Evolutionary conservation across 78 protist genomes (phyloP).

Genomic region (Isochrysis galbana): DNA sequence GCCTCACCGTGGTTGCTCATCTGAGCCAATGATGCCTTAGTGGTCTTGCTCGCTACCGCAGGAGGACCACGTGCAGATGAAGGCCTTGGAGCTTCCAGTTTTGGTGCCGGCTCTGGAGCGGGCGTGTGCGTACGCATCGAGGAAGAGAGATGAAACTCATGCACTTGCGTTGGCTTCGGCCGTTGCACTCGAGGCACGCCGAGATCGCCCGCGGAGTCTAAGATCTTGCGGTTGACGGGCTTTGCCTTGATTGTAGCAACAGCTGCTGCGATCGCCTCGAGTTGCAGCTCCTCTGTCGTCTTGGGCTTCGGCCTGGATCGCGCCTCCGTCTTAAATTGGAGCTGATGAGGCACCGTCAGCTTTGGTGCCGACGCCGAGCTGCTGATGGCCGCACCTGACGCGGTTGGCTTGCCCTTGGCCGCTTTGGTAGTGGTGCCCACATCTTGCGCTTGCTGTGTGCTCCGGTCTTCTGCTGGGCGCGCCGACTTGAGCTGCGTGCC

Average conservation of each 20-base stretch:
- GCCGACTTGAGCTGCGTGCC: not conserved
- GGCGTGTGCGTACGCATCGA: not conserved
- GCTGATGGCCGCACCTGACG: no score
- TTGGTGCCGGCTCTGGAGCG: not conserved
- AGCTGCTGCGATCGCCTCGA: not conserved
- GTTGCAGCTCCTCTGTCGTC: not conserved
- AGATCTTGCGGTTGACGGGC: constrained; percentile 17
- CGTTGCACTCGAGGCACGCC: constrained; percentile 1
- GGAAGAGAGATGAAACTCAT: not conserved
- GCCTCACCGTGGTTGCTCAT: not conserved
- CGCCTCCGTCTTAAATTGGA: not conserved
- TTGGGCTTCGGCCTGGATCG: not conserved
- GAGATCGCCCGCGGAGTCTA: constrained; percentile 20
- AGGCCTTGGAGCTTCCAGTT: not conserved
- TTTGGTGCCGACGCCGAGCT: no score
- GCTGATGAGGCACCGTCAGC: not conserved
- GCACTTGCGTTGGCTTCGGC: not conserved
- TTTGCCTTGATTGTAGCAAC: not conserved
- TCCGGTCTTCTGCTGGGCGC: not conserved
- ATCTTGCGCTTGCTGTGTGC: not conserved
- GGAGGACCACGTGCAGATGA: not conserved
- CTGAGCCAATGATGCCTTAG: not conserved
- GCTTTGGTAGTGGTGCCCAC: not conserved
- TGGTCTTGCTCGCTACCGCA: not conserved
- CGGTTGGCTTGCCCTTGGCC: no score